Evolutionary conservation across 176 grass and related monocot genomes (phyloP), one percentile per base, ranked within the genome.

Genomic region (Lolium perenne): DNA sequence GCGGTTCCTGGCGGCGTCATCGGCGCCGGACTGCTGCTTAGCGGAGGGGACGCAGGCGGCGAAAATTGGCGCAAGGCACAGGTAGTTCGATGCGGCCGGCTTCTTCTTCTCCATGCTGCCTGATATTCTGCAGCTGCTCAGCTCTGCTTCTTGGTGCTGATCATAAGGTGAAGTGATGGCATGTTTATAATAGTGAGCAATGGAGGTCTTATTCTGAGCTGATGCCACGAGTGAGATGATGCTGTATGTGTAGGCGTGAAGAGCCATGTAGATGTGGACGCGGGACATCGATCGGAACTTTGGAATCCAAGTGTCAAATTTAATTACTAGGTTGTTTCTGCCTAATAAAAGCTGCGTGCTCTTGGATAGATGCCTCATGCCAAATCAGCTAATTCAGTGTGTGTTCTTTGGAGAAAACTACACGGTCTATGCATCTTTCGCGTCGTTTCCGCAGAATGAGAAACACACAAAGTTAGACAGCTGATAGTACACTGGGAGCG

Each of bases 31-130:
- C 46, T 26, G 45, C 78, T 82, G 51, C 60, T 55, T 80, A 10
- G 3, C 46, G 41, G 80, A 73, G 80, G 86, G 23, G 20, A 86
- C 20, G 79, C 90, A 92, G 7, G 83, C 66, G 58, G 3, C 73
- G 20, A 92, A 88, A 55, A 81, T 86, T 0, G 82, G 88, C 2
- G 38, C 88, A 0, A 82, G 7, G 51, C 90, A 88, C 10, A 86
- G 41, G 66, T 75, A 86, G 48, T 53, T 88, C 3, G 86, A 83
- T 22, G 72, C n/a, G 13, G 43, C 55, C 51, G 43, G 63, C 41
- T 83, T 86, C 58, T 86, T 83, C 71, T 81, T 87, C 71, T 85
- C 76, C 63, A 65, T 86, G 70, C 65, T 70, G 66, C 25, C 10
- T 70, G 40, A 11, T 17, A 54, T 7, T 23, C 32, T 75, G 22